Evolutionary conservation across 2,329 filamentous ascomycete genomes (phyloP).

Genomic region (Ophiostoma angusticollis): DNA sequence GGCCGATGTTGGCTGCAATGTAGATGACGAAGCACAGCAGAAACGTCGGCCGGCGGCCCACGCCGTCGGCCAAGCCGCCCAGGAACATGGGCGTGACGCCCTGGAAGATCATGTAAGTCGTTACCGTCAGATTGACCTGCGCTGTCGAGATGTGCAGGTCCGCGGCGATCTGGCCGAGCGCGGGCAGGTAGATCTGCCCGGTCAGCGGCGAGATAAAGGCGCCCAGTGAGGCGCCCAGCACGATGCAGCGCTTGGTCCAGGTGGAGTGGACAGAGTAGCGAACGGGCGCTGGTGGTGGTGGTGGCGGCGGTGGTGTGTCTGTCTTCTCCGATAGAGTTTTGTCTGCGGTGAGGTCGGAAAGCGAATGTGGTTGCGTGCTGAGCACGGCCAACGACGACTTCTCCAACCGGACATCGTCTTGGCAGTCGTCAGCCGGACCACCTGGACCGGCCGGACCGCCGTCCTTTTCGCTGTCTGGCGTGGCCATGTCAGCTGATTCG

Average conservation of each 20-base stretch:
- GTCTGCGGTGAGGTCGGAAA: too few relatives aligned
- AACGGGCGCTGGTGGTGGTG: too few relatives aligned
- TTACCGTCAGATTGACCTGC: conserved; percentile 37
- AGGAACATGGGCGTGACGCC: conserved; percentile 45
- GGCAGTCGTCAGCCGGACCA: too few relatives aligned
- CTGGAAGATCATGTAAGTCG: conserved; percentile 48
- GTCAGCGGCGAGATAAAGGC: conserved; percentile 33
- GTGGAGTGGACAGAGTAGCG: conserved; percentile 26
- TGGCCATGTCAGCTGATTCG: too few relatives aligned
- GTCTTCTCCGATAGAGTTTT: too few relatives aligned
- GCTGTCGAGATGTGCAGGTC: conserved; percentile 26
- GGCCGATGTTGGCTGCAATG: conserved; percentile 37
- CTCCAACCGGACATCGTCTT: too few relatives aligned
- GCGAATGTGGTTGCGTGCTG: too few relatives aligned
- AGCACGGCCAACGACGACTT: too few relatives aligned
- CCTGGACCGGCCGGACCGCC: too few relatives aligned
- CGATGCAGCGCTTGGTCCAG: conserved; percentile 27
- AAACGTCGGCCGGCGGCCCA: conserved; percentile 40
- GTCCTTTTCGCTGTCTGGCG: too few relatives aligned
- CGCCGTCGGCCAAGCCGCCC: conserved; percentile 39
- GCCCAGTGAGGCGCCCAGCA: conserved; percentile 24
- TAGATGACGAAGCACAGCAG: conserved; percentile 39
- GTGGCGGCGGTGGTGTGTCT: too few relatives aligned
- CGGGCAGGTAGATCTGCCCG: conserved; percentile 42
- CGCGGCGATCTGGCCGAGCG: conserved; percentile 32